A percentile compares a stretch with the other conserved stretches of the same genome.
These are phyloP conservation scores for Staphylotrichum tortipilum DNA, from an alignment of 495 filamentous ascomycete genomes.

Conservation along the genomic window DNA sequence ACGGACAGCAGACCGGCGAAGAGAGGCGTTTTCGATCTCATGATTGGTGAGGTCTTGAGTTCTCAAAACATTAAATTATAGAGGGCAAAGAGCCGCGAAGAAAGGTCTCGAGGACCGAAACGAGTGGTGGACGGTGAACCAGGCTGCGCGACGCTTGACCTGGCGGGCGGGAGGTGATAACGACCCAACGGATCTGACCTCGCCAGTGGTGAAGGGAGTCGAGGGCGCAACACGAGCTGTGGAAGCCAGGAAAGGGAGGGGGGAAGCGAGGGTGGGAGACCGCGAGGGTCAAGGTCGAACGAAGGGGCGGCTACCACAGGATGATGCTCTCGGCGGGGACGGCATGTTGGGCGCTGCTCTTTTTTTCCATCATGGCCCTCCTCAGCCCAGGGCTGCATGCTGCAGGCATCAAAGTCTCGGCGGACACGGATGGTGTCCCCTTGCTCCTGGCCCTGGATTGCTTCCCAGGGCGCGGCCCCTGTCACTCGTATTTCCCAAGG, in stretches of 20 bases:
- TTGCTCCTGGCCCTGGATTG: too few species aligned
- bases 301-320: not conserved
- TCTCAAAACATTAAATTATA: conserved; percentile 11
- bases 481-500: conserved; percentile 4
- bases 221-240: not conserved
- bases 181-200: not conserved
- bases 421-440: not conserved
- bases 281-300: conserved; percentile 1
- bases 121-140: conserved; percentile 1
- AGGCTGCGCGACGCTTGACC: not conserved
- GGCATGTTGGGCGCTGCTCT: conserved; percentile 1
- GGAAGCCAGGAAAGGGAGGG: not conserved
- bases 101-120: not conserved
- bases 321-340: too few species aligned
- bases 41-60: conserved; percentile 5
- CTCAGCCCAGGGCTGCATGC: not conserved
- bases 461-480: not conserved
- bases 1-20: conserved; percentile 27
- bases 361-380: not conserved
- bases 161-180: not conserved
- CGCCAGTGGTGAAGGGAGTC: not conserved
- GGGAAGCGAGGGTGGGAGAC: conserved; percentile 1
- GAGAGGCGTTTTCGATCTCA: conserved; percentile 17
- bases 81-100: not conserved
- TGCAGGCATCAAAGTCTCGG: not conserved